Conservation (phyloP, 1,284 basidiomycete genomes). For the Ganoderma meredithae region DNA sequence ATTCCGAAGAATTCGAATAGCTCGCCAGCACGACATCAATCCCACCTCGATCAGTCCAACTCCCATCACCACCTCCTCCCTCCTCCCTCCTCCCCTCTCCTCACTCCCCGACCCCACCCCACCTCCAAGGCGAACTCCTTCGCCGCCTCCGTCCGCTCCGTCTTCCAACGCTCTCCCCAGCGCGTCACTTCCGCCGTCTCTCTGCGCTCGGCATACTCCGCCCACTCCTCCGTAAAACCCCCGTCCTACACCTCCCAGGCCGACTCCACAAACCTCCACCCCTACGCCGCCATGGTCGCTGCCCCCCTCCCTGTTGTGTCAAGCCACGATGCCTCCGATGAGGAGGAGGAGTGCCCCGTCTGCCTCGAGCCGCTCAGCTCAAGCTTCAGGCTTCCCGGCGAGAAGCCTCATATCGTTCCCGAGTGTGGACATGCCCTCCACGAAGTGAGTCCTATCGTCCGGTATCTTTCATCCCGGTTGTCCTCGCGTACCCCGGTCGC, state of each 20-base stretch:
- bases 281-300: constrained; percentile 62
- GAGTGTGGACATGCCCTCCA: constrained; percentile 98
- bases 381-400: constrained; percentile 87
- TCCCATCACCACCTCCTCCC: constrained; percentile 50
- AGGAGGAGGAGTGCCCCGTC: constrained; percentile 89
- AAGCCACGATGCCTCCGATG: constrained; percentile 64
- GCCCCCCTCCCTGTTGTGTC: constrained; percentile 75
- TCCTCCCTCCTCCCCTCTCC: constrained; percentile 51
- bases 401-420: constrained; percentile 96
- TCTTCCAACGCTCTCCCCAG: constrained; percentile 44
- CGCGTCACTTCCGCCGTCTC: constrained; percentile 47
- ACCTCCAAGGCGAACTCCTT: constrained; percentile 43
- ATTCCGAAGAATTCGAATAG: constrained; percentile 37
- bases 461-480: background rate
- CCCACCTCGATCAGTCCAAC: constrained; percentile 41
- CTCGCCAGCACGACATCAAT: constrained; percentile 35
- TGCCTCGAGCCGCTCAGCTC: constrained; percentile 91
- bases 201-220: constrained; percentile 46
- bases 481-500: background rate
- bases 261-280: constrained; percentile 45
- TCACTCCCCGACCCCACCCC: constrained; percentile 44
- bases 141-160: constrained; percentile 47
- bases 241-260: constrained; percentile 32
- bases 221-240: constrained; percentile 36
- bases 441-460: constrained; percentile 63